phyloP scores from a whole-genome alignment of 2,329 filamentous ascomycete species.

The Diaporthe citrichinensis region DNA sequence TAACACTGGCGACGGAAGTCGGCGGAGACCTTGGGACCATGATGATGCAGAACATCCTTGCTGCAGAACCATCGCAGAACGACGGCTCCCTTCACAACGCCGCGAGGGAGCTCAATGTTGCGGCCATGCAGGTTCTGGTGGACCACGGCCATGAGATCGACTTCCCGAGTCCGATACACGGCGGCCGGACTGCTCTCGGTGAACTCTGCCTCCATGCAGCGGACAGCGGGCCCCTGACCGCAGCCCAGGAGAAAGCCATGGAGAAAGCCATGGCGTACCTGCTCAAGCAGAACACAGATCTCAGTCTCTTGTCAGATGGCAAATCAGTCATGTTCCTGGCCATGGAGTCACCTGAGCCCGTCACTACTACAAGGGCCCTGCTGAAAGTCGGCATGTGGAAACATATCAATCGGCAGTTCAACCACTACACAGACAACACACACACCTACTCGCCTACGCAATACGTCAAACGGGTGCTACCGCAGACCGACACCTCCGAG shows the following conservation, averaged over 20 bases:
- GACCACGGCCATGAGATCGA: constrained; percentile 74
- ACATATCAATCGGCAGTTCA: constrained; percentile 71
- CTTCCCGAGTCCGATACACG: constrained; percentile 74
- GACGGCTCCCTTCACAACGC: constrained; percentile 79
- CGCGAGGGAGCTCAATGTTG: constrained; percentile 69
- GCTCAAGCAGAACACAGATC: constrained; percentile 69
- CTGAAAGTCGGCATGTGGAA: constrained; percentile 77
- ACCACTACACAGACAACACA: constrained; percentile 65
- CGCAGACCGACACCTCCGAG: constrained; percentile 52
- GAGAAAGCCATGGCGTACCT: constrained; percentile 70
- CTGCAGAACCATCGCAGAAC: constrained; percentile 69
- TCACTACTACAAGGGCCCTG: constrained; percentile 69
- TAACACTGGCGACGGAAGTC: constrained; percentile 71
- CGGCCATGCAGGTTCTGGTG: constrained; percentile 69
- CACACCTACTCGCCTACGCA: constrained; percentile 76
- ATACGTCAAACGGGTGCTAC: constrained; percentile 67
- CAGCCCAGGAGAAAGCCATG: constrained; percentile 66
- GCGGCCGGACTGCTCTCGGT: constrained; percentile 73
- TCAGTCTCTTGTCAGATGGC: constrained; percentile 67
- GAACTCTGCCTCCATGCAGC: constrained; percentile 73
- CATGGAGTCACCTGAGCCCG: constrained; percentile 68
- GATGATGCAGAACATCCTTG: constrained; percentile 69
- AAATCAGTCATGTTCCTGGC: constrained; percentile 73
- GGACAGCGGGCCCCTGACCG: constrained; percentile 58
- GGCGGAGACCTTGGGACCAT: constrained; percentile 66